Percentiles rank a stretch among this genome's conserved stretches.
These are phyloP conservation scores for Pholiota adiposa DNA, from an alignment of 1,284 basidiomycete genomes.

Conservation along the genomic window DNA sequence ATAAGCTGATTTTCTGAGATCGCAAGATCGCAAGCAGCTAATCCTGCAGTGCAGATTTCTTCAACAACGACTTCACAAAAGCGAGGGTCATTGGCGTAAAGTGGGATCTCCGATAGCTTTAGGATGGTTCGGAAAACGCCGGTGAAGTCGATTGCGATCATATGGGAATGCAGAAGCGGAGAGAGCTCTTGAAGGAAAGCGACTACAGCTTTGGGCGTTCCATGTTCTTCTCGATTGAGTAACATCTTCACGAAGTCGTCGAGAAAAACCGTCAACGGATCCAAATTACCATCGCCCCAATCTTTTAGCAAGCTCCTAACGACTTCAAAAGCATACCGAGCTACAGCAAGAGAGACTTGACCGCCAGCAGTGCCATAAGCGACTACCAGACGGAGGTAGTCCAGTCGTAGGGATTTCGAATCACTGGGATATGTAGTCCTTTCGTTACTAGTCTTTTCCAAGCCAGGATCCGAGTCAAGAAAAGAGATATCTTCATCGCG, in stretches of 20 bases:
- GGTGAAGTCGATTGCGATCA: constrained; percentile 62
- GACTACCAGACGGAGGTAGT: constrained; percentile 66
- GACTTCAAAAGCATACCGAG: constrained; percentile 61
- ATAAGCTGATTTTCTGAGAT: constrained; percentile 57
- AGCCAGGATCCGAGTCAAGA: constrained; percentile 13
- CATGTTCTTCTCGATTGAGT: constrained; percentile 46
- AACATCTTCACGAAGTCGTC: constrained; percentile 50
- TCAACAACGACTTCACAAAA: constrained; percentile 61
- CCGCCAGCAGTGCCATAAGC: constrained; percentile 64
- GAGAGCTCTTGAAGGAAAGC: constrained; percentile 60
- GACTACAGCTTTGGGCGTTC: constrained; percentile 53
- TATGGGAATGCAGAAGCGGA: constrained; percentile 59
- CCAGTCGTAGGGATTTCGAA: constrained; percentile 59
- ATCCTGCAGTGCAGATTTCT: constrained; percentile 61
- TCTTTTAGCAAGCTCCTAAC: constrained; percentile 66
- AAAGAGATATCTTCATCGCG: constrained; percentile 26
- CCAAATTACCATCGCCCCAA: constrained; percentile 36
- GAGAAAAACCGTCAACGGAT: constrained; percentile 53
- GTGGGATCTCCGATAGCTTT: constrained; percentile 48
- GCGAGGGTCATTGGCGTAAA: constrained; percentile 53
- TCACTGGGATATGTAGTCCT: constrained; percentile 56
- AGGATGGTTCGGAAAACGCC: constrained; percentile 61
- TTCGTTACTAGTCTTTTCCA: constrained; percentile 43
- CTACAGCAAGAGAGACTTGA: constrained; percentile 47
- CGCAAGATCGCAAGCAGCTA: constrained; percentile 60